Evolutionary conservation across 768 basidiomycete genomes (phyloP).

Genomic region (Wakefieldia striispora): DNA sequence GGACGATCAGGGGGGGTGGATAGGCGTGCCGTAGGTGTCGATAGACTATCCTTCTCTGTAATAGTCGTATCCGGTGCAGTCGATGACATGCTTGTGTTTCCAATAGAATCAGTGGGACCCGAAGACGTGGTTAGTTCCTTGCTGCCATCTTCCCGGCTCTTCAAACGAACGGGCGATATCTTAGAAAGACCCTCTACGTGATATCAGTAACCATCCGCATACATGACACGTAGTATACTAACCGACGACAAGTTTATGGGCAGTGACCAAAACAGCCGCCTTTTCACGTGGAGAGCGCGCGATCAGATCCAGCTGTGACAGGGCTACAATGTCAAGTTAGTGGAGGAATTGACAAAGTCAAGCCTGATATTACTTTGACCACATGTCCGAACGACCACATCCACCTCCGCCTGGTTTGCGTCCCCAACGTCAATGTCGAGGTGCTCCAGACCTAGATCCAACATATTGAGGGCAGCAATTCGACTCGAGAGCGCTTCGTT

Average conservation of each 20-base stretch:
- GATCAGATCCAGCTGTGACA: constrained; percentile 48
- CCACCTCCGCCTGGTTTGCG: constrained; percentile 46
- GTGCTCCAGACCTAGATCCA: constrained; percentile 86
- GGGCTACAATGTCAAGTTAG: constrained; percentile 39
- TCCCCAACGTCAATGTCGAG: constrained; percentile 78
- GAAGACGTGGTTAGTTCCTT: background rate
- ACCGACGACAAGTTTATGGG: constrained; percentile 89
- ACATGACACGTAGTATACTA: background rate
- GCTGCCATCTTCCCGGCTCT: constrained; percentile 48
- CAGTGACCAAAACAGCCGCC: constrained; percentile 72
- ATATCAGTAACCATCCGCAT: background rate
- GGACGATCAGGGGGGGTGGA: constrained; percentile 4
- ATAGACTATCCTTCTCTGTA: constrained; percentile 3
- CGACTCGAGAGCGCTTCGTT: constrained; percentile 88
- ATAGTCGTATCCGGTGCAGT: constrained; percentile 4
- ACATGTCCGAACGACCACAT: constrained; percentile 65
- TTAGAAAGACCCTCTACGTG: constrained; percentile 68
- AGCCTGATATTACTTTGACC: constrained; percentile 64
- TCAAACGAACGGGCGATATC: constrained; percentile 72
- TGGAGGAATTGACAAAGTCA: constrained; percentile 4
- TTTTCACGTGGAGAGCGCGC: constrained; percentile 74
- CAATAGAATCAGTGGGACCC: background rate
- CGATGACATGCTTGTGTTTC: background rate
- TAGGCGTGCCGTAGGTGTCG: constrained; percentile 6
- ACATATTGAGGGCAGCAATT: constrained; percentile 86